phyloP scores from a whole-genome alignment of 345 rosid genomes.

The Bretschneidera sinensis region DNA sequence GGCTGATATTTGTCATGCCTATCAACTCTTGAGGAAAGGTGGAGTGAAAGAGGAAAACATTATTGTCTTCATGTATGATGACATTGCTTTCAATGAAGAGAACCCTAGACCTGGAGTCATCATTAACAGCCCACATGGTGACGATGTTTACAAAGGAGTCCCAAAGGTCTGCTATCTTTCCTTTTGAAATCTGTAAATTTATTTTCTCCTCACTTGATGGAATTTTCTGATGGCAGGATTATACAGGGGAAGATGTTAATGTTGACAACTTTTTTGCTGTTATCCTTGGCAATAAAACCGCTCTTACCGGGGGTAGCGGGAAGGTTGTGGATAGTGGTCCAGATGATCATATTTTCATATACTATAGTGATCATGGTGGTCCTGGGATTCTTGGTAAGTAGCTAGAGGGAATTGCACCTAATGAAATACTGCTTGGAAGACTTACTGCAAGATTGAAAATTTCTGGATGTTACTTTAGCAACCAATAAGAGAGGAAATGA shows the following conservation, averaged over 20 bases:
- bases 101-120: conserved; percentile 86
- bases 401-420: background rate
- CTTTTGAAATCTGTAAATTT: background rate
- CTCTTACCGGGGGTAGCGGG: conserved; percentile 80
- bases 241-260: conserved; percentile 70
- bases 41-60: conserved; percentile 93
- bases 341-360: conserved; percentile 84
- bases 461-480: background rate
- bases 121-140: conserved; percentile 74
- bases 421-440: background rate
- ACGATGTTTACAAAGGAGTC: conserved; percentile 83
- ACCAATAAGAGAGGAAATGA: background rate
- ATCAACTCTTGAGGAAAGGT: conserved; percentile 84
- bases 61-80: conserved; percentile 92
- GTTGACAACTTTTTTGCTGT: conserved; percentile 75
- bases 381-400: conserved; percentile 92
- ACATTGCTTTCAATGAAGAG: conserved; percentile 63
- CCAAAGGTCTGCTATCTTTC: conserved; percentile 57
- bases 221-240: conserved; percentile 55
- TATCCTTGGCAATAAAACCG: conserved; percentile 80
- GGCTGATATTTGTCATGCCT: conserved; percentile 96
- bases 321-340: conserved; percentile 93
- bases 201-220: background rate
- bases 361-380: conserved; percentile 87
- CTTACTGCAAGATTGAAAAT: too few relatives aligned